A percentile compares a stretch with the other conserved stretches of the same genome.
phyloP scores from a whole-genome alignment of 164 flowering plant genomes.

The Cinnamomum chago region DNA sequence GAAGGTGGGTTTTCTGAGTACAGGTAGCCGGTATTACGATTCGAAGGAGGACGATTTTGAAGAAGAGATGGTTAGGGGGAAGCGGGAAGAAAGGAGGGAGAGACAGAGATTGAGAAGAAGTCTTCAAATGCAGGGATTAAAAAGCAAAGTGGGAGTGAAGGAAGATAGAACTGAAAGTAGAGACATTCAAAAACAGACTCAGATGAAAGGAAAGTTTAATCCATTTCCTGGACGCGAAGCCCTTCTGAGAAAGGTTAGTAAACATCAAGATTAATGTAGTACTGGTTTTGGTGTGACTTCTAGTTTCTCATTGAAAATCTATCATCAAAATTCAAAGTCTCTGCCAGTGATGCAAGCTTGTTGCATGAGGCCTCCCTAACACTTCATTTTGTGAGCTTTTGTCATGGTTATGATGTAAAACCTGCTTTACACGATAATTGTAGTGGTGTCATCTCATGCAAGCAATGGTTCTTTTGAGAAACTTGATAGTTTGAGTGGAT shows the following conservation, averaged over 20 bases:
- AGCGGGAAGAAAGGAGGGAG: slow-evolving; percentile 27
- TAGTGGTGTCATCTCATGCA: not conserved
- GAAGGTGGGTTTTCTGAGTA: slow-evolving; percentile 16
- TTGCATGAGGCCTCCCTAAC: not conserved
- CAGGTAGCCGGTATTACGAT: slow-evolving; percentile 3
- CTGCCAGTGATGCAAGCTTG: not conserved
- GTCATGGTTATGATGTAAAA: not conserved
- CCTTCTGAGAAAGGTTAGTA: slow-evolving; percentile 34
- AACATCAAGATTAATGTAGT: not conserved
- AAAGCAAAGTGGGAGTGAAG: slow-evolving; percentile 5
- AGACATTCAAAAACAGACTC: slow-evolving; percentile 3
- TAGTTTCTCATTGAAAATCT: not conserved
- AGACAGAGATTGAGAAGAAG: slow-evolving; percentile 25
- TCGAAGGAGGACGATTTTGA: slow-evolving; percentile 9
- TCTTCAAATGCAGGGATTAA: slow-evolving; percentile 10
- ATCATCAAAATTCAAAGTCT: not conserved
- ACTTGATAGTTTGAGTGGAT: not conserved
- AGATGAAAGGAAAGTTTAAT: slow-evolving; percentile 6
- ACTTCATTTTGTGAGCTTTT: not conserved
- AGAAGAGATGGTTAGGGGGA: slow-evolving; percentile 9
- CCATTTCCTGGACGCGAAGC: slow-evolving; percentile 69
- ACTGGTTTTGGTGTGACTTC: not conserved
- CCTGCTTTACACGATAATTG: not conserved
- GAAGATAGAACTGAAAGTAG: not conserved
- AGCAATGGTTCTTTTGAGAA: not conserved